Evolutionary conservation across 2,329 filamentous ascomycete species (phyloP), one percentile per base, ranked within the genome.

Genomic region (Colletotrichum tamarilloi): DNA sequence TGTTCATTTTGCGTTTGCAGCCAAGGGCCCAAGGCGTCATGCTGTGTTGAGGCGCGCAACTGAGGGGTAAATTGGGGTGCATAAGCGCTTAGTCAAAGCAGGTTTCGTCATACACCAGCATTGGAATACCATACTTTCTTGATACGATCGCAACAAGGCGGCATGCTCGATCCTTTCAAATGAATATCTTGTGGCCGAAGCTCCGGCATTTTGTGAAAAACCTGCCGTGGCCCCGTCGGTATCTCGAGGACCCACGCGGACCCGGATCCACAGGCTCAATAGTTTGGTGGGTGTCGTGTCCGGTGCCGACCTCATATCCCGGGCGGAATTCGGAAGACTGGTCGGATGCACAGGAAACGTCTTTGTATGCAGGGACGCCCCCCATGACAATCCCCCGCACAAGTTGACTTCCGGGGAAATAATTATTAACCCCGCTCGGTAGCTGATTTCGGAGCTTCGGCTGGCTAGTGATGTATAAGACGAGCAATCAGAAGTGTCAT

Each of bases 201-300:
- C n/a, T 26, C 62, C 62, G 28, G 46, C 42, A 12, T 53, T 55
- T 19, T 53, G 28, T 35, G 42, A 53, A 63, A 63, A 53, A 26
- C 24, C 19, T 63, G 14, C 12, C 62, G 42, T 49, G 62, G 62
- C 28, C 24, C 46, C 62, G 32, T 53, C 46, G 28, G 38, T 32
- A 19, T 49, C 11, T 42, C 11, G 19, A 62, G 62, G 62, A 38
- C 46, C 62, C 62, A 63, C 62, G 62, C 62, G 46, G 62, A 26
- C 12, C 24, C 28, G 46, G 62, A 26, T 53, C 62, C 62, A 53
- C 62, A 52, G 11, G 28, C 24, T 24, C 28, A 19, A 38, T 9
- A 19, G 5, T 24, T 22, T 53, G n/a, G n/a, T 5, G 42, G 14
- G 30, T 49, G n/a, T 26, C 11, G n/a, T 35, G 4, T n/a, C 60